These are phyloP conservation scores for Sporothrix brunneoviolacea DNA, from an alignment of 2,329 filamentous ascomycete species.

Conservation along the genomic window DNA sequence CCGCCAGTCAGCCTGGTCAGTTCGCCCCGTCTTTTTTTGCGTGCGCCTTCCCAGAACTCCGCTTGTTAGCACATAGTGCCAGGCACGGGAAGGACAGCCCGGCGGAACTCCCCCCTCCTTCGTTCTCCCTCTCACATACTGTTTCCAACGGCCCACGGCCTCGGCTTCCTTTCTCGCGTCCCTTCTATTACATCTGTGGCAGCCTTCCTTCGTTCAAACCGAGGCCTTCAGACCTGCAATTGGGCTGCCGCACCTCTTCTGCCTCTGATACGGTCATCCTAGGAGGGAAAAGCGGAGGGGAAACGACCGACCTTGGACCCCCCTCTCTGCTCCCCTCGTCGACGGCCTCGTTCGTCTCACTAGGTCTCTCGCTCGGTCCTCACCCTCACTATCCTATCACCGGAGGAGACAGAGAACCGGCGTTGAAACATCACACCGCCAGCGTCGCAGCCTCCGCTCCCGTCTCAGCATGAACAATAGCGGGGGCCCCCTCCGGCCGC, in stretches of 20 bases:
- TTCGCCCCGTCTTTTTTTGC: not conserved
- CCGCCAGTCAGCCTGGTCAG: slow-evolving; percentile 10
- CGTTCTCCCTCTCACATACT: not conserved
- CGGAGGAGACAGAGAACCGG: not conserved
- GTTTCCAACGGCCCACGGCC: not conserved
- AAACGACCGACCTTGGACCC: not conserved
- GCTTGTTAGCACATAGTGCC: not conserved
- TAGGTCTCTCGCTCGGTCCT: not conserved
- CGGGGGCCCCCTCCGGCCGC: slow-evolving; percentile 7
- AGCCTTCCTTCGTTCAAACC: too few species aligned
- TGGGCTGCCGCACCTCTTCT: not conserved
- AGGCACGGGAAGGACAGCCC: slow-evolving; percentile 2
- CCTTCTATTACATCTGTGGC: too few species aligned
- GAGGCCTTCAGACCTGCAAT: not conserved
- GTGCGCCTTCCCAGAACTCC: not conserved
- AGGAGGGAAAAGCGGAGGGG: not conserved
- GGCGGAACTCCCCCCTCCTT: not conserved
- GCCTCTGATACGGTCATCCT: not conserved
- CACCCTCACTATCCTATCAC: not conserved
- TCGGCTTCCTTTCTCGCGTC: too few species aligned
- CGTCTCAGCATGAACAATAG: slow-evolving; percentile 10
- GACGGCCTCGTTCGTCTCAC: too few species aligned
- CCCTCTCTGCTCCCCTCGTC: not conserved
- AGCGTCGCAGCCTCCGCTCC: not conserved
- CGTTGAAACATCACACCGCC: not conserved